Conservation (phyloP, 768 basidiomycete genomes). For the Hypholoma sublateritium region DNA sequence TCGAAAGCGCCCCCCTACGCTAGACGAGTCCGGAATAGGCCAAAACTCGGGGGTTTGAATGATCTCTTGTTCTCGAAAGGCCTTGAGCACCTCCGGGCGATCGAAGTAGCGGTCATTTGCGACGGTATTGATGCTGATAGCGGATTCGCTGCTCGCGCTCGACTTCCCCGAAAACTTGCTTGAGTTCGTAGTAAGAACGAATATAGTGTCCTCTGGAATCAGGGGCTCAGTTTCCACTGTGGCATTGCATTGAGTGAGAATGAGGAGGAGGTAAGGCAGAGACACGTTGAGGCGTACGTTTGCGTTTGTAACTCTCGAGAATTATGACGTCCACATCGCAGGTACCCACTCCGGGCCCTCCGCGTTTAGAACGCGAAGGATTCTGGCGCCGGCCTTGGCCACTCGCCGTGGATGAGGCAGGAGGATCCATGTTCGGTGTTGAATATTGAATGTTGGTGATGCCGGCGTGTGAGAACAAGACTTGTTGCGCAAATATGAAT, state of each 20-base stretch:
- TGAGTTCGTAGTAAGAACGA: conserved; percentile 76
- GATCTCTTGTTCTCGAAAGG: conserved; percentile 63
- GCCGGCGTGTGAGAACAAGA: neutral
- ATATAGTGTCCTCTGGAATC: conserved; percentile 62
- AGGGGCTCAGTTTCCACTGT: conserved; percentile 72
- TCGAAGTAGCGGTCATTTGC: conserved; percentile 77
- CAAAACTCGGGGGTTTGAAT: conserved; percentile 82
- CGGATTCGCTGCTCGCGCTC: conserved; percentile 31
- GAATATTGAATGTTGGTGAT: neutral
- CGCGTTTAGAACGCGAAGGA: conserved; percentile 78
- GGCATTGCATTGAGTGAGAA: conserved; percentile 13
- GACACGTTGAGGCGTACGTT: conserved; percentile 50
- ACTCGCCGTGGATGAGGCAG: conserved; percentile 33
- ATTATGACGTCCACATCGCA: conserved; percentile 84
- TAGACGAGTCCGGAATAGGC: conserved; percentile 39
- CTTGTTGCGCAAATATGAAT: neutral
- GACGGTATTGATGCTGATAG: conserved; percentile 49
- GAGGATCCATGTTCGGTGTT: conserved; percentile 33
- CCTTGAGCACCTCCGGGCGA: conserved; percentile 70
- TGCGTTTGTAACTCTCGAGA: conserved; percentile 75
- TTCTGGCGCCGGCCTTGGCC: conserved; percentile 63
- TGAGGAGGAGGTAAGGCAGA: conserved; percentile 10
- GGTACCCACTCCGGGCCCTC: conserved; percentile 78
- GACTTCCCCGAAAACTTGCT: conserved; percentile 40
- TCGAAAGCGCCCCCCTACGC: conserved; percentile 69